These are phyloP conservation scores for Adansonia madagascariensis DNA, from an alignment of 441 rosid genomes.

Conservation along the genomic window DNA sequence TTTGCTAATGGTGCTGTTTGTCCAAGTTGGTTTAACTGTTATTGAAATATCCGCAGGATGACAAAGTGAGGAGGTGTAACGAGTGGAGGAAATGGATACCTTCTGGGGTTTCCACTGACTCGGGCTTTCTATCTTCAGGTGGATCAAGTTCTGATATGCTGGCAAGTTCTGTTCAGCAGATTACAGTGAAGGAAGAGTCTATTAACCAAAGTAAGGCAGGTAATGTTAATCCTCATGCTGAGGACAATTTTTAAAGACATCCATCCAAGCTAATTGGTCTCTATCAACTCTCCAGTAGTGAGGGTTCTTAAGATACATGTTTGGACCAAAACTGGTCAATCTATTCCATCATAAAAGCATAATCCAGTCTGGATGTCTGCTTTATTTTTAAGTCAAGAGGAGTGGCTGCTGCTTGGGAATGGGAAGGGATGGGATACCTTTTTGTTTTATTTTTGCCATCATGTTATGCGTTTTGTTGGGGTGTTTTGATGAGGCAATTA, in stretches of 20 bases:
- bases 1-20: too few species aligned
- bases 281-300: background rate
- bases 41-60: conserved; percentile 13
- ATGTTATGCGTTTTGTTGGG: conserved; percentile 35
- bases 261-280: conserved; percentile 20
- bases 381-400: conserved; percentile 19
- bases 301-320: conserved; percentile 27
- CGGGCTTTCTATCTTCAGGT: conserved; percentile 27
- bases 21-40: background rate
- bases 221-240: conserved; percentile 13
- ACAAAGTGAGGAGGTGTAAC: conserved; percentile 23
- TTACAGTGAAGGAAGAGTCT: conserved; percentile 40
- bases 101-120: conserved; percentile 32
- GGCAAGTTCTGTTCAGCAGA: conserved; percentile 41
- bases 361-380: conserved; percentile 12
- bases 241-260: conserved; percentile 22
- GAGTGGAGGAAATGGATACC: conserved; percentile 29
- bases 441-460: conserved; percentile 11
- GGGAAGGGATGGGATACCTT: conserved; percentile 33
- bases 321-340: conserved; percentile 24
- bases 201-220: conserved; percentile 21
- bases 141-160: conserved; percentile 34
- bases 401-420: conserved; percentile 15
- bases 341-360: conserved; percentile 1
- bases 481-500: conserved; percentile 34